Percentiles rank a stretch among this genome's conserved stretches.
These are phyloP conservation scores for Paradendryphiella salina DNA, from an alignment of 2,329 filamentous ascomycete genomes.

Conservation along the genomic window DNA sequence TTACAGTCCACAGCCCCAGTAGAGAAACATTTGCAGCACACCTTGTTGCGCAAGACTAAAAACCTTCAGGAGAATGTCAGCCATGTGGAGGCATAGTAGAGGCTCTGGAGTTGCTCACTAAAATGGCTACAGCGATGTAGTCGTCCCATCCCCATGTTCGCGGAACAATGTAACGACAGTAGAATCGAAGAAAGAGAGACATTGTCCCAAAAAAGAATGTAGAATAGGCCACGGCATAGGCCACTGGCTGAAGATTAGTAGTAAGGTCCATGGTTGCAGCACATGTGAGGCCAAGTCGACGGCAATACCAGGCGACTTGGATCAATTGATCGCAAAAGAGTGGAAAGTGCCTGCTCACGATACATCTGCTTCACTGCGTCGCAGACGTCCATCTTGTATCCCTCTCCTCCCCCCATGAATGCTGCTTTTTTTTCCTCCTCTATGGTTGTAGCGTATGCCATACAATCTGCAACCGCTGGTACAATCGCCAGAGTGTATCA, in stretches of 20 bases:
- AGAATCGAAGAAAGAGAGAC: slow-evolving; percentile 4
- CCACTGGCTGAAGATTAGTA: neutral
- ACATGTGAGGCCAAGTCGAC: neutral
- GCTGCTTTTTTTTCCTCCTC: neutral
- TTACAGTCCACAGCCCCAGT: slow-evolving; percentile 12
- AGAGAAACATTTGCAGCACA: slow-evolving; percentile 29
- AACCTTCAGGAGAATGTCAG: neutral
- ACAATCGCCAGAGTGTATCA: neutral
- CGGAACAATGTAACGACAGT: slow-evolving; percentile 3
- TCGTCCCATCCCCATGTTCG: slow-evolving; percentile 10
- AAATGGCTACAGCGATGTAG: slow-evolving; percentile 1
- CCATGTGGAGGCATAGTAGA: too few relatives aligned
- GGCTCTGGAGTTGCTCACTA: neutral
- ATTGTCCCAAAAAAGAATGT: slow-evolving; percentile 1
- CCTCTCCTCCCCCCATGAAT: too few relatives aligned
- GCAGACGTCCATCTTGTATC: neutral
- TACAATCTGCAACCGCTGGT: neutral
- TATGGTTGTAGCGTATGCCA: neutral
- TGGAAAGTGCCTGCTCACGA: neutral
- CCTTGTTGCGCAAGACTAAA: slow-evolving; percentile 9
- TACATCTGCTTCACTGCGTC: neutral
- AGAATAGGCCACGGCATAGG: neutral
- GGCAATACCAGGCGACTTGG: neutral
- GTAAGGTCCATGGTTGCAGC: neutral
- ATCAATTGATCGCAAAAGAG: neutral